Evolutionary conservation across 495 filamentous ascomycete genomes (phyloP).

Genomic region (Cairneyella variabilis): DNA sequence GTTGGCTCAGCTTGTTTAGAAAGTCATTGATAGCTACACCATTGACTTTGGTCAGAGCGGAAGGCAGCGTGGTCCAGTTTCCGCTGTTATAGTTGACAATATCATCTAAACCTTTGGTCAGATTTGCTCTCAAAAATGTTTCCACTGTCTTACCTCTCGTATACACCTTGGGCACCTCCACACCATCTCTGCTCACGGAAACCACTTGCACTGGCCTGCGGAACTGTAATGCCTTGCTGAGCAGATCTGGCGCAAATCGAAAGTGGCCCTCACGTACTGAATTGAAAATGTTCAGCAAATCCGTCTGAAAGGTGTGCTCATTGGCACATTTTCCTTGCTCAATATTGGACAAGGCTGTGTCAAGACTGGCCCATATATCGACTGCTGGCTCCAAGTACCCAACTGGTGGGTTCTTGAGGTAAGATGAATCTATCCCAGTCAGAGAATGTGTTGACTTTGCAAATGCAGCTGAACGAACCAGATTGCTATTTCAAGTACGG

Average conservation of each 20-base stretch:
- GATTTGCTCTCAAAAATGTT: neutral
- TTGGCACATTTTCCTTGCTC: constrained; percentile 20
- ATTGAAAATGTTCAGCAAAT: constrained; percentile 30
- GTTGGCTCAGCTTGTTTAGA: constrained; percentile 1
- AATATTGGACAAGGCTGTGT: constrained; percentile 26
- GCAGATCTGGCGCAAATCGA: constrained; percentile 32
- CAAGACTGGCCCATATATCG: constrained; percentile 21
- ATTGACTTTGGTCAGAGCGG: constrained; percentile 16
- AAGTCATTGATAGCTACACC: constrained; percentile 7
- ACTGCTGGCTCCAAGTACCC: constrained; percentile 23
- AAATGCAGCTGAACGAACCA: constrained; percentile 1
- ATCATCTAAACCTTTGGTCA: constrained; percentile 9
- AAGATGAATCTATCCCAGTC: constrained; percentile 17
- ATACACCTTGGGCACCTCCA: constrained; percentile 31
- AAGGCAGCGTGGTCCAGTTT: neutral
- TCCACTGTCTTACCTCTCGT: constrained; percentile 27
- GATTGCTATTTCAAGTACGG: constrained; percentile 17
- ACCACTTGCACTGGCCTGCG: constrained; percentile 31
- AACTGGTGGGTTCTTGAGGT: constrained; percentile 27
- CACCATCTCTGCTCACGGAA: constrained; percentile 32
- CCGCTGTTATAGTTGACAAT: neutral
- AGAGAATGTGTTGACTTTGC: constrained; percentile 18
- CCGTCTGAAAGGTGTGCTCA: constrained; percentile 28
- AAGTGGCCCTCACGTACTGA: constrained; percentile 41
- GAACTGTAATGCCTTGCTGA: constrained; percentile 32